A percentile compares a stretch with the other conserved stretches of the same genome.
Evolutionary conservation across 495 filamentous ascomycete species (phyloP).

Genomic region (Penicillium canescens): DNA sequence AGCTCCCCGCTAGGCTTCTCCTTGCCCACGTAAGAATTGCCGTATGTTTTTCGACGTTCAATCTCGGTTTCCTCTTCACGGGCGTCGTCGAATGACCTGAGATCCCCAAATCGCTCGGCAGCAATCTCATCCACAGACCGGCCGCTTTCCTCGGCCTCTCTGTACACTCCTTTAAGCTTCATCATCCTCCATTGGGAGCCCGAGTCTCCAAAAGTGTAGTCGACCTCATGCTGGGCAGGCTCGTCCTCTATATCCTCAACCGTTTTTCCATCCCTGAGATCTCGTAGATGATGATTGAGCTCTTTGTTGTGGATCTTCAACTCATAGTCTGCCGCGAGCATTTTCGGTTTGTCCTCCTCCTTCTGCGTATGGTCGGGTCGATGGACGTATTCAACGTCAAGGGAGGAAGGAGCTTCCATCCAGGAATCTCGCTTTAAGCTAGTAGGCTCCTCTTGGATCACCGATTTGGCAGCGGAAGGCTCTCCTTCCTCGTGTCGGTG

Average conservation of each 20-base stretch:
- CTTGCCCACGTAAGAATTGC: constrained; percentile 81
- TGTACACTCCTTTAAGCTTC: constrained; percentile 84
- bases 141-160: constrained; percentile 71
- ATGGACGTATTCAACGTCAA: constrained; percentile 85
- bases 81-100: constrained; percentile 88
- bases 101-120: constrained; percentile 73
- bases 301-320: constrained; percentile 81
- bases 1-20: constrained; percentile 87
- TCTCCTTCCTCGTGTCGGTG: constrained; percentile 33
- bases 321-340: constrained; percentile 65
- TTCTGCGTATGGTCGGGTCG: constrained; percentile 51
- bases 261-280: constrained; percentile 57
- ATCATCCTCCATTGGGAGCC: constrained; percentile 96
- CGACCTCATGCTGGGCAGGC: constrained; percentile 61
- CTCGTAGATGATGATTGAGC: constrained; percentile 71
- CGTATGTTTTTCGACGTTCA: constrained; percentile 81
- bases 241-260: constrained; percentile 52
- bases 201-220: constrained; percentile 86
- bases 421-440: constrained; percentile 73
- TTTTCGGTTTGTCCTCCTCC: constrained; percentile 42
- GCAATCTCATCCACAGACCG: constrained; percentile 77
- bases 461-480: constrained; percentile 19
- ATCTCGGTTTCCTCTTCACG: constrained; percentile 93
- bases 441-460: constrained; percentile 38
- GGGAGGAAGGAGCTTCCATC: constrained; percentile 85